These are phyloP conservation scores for Boletus rubroflammeus DNA, from an alignment of 768 basidiomycete species.

Conservation along the genomic window DNA sequence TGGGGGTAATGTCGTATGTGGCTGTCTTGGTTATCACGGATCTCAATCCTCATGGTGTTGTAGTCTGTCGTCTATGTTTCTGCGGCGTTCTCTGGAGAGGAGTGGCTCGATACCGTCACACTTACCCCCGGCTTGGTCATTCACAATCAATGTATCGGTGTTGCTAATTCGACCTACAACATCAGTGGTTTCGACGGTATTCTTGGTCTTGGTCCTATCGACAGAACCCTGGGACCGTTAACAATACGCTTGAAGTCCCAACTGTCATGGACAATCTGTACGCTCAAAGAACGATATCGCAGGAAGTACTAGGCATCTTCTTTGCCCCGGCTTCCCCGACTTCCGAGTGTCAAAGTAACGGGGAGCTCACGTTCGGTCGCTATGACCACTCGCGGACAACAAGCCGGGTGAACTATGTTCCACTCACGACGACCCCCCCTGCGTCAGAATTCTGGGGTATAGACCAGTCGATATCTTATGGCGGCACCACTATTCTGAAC, in stretches of 20 bases:
- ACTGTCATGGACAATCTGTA: slow-evolving; percentile 38
- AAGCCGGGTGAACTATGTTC: slow-evolving; percentile 22
- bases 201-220: slow-evolving; percentile 36
- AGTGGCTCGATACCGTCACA: slow-evolving; percentile 14
- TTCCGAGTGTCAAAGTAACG: slow-evolving; percentile 15
- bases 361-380: slow-evolving; percentile 29
- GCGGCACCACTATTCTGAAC: slow-evolving; percentile 18
- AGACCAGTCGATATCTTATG: slow-evolving; percentile 31
- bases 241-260: slow-evolving; percentile 16
- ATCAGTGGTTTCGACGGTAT: slow-evolving; percentile 40
- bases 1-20: slow-evolving; percentile 21
- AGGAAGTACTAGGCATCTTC: slow-evolving; percentile 31
- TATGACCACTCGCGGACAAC: slow-evolving; percentile 17
- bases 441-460: slow-evolving; percentile 32
- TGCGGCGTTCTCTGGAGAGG: slow-evolving; percentile 8
- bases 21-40: background rate
- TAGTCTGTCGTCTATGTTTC: slow-evolving; percentile 1
- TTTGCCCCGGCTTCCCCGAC: slow-evolving; percentile 30
- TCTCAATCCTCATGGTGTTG: background rate
- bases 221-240: slow-evolving; percentile 30
- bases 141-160: slow-evolving; percentile 34
- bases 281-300: slow-evolving; percentile 24
- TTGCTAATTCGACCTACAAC: slow-evolving; percentile 26
- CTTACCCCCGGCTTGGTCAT: slow-evolving; percentile 6
- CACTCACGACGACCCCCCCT: slow-evolving; percentile 25